Percentiles rank a stretch among this genome's conserved stretches.
These are phyloP conservation scores for Fusarium sororula DNA, from an alignment of 2,329 filamentous ascomycete genomes.

Conservation along the genomic window DNA sequence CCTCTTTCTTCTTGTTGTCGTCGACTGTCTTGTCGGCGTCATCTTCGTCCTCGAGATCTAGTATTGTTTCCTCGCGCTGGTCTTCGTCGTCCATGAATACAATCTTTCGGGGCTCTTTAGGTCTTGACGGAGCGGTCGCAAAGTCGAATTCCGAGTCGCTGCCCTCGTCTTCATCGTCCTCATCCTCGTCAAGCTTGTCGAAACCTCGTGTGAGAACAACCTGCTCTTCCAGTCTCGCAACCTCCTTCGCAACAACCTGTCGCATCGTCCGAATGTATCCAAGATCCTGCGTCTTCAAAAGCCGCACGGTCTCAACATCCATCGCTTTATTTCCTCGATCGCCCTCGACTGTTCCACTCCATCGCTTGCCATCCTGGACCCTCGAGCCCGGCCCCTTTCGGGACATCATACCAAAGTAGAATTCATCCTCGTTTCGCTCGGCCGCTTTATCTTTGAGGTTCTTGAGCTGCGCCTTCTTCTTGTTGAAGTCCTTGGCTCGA, in stretches of 20 bases:
- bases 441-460: constrained; percentile 68
- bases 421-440: constrained; percentile 76
- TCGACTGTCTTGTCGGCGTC: constrained; percentile 40
- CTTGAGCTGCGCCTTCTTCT: constrained; percentile 70
- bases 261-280: constrained; percentile 71
- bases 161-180: constrained; percentile 45
- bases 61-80: constrained; percentile 46
- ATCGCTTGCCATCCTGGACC: constrained; percentile 59
- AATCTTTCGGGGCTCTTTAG: constrained; percentile 57
- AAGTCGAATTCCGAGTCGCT: constrained; percentile 48
- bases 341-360: constrained; percentile 65
- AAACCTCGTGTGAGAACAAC: constrained; percentile 56
- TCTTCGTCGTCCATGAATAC: constrained; percentile 59
- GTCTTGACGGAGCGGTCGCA: constrained; percentile 41
- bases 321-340: constrained; percentile 66
- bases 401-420: constrained; percentile 76
- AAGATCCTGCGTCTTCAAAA: constrained; percentile 75
- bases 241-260: constrained; percentile 67
- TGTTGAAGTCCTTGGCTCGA: constrained; percentile 72
- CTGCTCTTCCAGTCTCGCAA: constrained; percentile 63
- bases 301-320: constrained; percentile 65
- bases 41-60: constrained; percentile 46
- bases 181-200: constrained; percentile 49
- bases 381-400: constrained; percentile 64
- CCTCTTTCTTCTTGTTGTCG: constrained; percentile 39